Base-by-base conservation (phyloP, 2,329 filamentous ascomycete species). In the Xylaria multiplex region DNA sequence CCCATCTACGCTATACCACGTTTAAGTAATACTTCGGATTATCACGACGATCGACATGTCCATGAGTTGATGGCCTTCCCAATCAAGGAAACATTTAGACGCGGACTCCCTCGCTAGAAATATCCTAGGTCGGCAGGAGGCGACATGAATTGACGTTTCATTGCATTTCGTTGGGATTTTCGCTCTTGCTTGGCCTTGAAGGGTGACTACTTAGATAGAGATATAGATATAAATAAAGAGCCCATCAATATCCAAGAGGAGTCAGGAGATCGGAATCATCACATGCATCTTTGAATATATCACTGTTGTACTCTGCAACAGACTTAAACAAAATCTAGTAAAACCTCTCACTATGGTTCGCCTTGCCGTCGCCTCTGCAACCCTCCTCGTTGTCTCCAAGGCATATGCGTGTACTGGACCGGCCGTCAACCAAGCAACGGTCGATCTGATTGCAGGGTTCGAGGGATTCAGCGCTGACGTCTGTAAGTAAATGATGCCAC, bases 391-490 rank as follows among this genome's bases (percentile, higher is more conserved):
- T 27, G 55, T 22, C 40, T 32, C 55, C 42, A 46, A 49, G 27
- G 32, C 52, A 19, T 19, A 19, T 19, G 50, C 49, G 4, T 65
- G 62, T 27, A 42, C 37, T 16, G 62, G 62, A 2, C 62, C 62
- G 11, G 40, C 56, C 22, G 57, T 61, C 14, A 65, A 65, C 35
- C 43, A 55, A 55, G 62, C 62, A 6, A 65, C 62, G 2, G 24
- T 65, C 14, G 52, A 60, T 27, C 52, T 65, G 6, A 65, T 65
- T 32, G 32, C 49, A 24, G 40, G 37, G 57, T 65, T 55, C 8
- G 62, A 65, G 62, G 57, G 62, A 19, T 65, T 59, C 42, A 56
- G 40, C 42, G 40, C 62, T n/a, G 42, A 46, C 22, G 49, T 60
- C 45, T 65, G 62, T 65, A 59, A 56, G 62, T 50, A 2, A 40